Conservation (phyloP, 1,284 basidiomycete genomes). For the Leucoagaricus sp. region DNA sequence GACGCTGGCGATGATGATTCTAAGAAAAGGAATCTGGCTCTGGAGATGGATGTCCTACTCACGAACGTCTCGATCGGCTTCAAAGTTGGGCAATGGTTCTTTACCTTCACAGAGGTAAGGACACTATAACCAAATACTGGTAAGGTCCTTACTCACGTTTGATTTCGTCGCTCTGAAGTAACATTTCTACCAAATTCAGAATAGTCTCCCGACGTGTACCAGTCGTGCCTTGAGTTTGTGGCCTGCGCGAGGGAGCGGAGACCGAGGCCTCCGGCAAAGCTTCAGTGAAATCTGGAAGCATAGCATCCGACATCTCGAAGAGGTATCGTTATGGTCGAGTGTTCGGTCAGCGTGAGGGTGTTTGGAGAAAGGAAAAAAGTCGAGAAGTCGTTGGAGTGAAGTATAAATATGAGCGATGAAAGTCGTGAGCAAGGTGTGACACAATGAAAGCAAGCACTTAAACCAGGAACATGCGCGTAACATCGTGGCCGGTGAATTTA, state of each 20-base stretch:
- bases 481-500: constrained; percentile 4
- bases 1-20: constrained; percentile 42
- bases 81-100: constrained; percentile 45
- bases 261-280: background rate
- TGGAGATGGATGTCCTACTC: constrained; percentile 32
- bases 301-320: constrained; percentile 9
- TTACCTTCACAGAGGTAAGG: constrained; percentile 20
- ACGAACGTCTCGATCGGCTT: constrained; percentile 69
- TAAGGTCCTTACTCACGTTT: constrained; percentile 38
- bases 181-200: constrained; percentile 64
- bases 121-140: background rate
- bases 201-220: constrained; percentile 56
- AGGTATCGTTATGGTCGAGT: too few relatives aligned
- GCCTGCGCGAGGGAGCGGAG: background rate
- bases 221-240: background rate
- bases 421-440: constrained; percentile 4
- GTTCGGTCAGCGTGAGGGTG: constrained; percentile 1
- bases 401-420: background rate
- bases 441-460: background rate
- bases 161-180: constrained; percentile 57
- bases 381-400: background rate
- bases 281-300: constrained; percentile 15
- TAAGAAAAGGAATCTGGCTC: background rate
- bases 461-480: constrained; percentile 1
- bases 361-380: background rate